Evolutionary conservation across 2,329 filamentous ascomycete species (phyloP).

Genomic region (Nannizzia gypsea): DNA sequence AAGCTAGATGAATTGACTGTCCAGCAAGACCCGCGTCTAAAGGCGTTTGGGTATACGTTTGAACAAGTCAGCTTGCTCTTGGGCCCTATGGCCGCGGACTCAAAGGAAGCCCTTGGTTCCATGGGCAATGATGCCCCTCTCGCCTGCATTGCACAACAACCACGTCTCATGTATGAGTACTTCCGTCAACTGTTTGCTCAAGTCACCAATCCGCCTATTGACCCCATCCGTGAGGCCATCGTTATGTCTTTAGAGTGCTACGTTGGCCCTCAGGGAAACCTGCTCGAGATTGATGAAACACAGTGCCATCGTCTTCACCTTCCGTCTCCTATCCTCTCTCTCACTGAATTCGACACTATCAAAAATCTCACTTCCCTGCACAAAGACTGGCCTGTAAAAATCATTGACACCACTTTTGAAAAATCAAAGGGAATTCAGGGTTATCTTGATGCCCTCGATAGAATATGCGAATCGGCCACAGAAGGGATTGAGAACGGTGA

Average conservation of each 20-base stretch:
- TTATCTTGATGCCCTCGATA: conserved; percentile 76
- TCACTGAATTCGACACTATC: conserved; percentile 80
- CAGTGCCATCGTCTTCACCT: conserved; percentile 80
- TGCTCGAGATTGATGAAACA: conserved; percentile 82
- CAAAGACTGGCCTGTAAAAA: conserved; percentile 74
- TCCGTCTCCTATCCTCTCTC: conserved; percentile 77
- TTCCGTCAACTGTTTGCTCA: conserved; percentile 97
- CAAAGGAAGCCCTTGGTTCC: conserved; percentile 90
- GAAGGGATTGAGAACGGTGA: conserved; percentile 72
- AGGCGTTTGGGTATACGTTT: conserved; percentile 85
- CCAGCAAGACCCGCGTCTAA: conserved; percentile 72
- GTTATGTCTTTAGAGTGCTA: conserved; percentile 98
- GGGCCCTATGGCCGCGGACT: conserved; percentile 91
- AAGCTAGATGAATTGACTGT: conserved; percentile 58
- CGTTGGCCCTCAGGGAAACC: conserved; percentile 87
- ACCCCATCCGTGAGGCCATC: conserved; percentile 91
- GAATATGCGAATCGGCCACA: conserved; percentile 74
- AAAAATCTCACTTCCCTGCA: conserved; percentile 63
- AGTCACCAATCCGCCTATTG: conserved; percentile 94
- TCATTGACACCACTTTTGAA: conserved; percentile 85
- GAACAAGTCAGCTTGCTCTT: conserved; percentile 89
- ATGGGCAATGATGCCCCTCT: conserved; percentile 97
- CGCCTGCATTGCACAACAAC: conserved; percentile 79
- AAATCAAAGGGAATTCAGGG: conserved; percentile 72
- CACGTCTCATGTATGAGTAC: conserved; percentile 85